A percentile compares a stretch with the other conserved stretches of the same genome.
phyloP scores from a whole-genome alignment of 148 eudicot genomes.

The Vaccinium myrtillus region DNA sequence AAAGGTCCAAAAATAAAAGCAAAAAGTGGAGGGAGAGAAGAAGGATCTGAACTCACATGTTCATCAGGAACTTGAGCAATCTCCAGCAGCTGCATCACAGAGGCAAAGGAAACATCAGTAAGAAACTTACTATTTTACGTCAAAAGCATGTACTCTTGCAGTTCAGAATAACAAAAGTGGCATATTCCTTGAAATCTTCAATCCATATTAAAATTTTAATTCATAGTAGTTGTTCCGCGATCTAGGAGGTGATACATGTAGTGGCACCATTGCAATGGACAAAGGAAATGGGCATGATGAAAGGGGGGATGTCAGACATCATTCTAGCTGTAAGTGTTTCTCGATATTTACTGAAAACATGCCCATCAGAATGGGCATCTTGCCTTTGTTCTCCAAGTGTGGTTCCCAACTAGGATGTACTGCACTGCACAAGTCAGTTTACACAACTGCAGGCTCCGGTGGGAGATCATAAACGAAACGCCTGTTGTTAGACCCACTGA shows the following conservation, averaged over 20 bases:
- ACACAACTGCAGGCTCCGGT: background rate
- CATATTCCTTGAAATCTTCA: background rate
- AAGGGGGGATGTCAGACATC: background rate
- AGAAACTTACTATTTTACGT: background rate
- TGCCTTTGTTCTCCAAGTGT: background rate
- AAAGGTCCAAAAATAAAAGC: background rate
- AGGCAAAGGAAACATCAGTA: background rate
- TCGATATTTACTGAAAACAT: background rate
- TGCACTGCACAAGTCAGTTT: background rate
- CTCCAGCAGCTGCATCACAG: slow-evolving; percentile 9
- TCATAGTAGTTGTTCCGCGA: background rate
- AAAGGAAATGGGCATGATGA: background rate
- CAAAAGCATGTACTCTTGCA: background rate
- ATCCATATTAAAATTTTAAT: background rate
- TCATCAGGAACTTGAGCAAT: slow-evolving; percentile 15
- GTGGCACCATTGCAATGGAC: background rate
- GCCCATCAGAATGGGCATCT: background rate
- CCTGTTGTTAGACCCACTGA: background rate
- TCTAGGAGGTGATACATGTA: background rate
- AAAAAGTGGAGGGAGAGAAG: background rate
- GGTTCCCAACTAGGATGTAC: background rate
- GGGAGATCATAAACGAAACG: background rate
- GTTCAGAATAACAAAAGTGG: background rate
- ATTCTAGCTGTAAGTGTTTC: background rate
- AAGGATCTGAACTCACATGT: slow-evolving; percentile 14